Percentiles rank a stretch among this genome's conserved stretches.
Conservation (phyloP, 352 stramenopile species). For the Phytophthora chlamydospora region DNA sequence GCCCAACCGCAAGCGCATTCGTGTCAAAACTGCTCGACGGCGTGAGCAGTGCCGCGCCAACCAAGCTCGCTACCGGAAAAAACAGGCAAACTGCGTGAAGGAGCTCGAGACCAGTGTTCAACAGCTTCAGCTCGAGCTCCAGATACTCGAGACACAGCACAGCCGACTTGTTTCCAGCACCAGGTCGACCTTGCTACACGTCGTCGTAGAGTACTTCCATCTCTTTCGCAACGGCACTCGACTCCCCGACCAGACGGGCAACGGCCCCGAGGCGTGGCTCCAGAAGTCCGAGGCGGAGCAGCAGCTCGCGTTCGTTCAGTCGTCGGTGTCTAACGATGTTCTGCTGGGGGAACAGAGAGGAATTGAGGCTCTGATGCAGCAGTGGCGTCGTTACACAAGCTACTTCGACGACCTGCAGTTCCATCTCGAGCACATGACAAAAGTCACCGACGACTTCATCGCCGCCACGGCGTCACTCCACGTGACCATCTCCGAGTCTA, state of each 20-base stretch:
- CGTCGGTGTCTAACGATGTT: slow-evolving; percentile 28
- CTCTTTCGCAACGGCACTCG: slow-evolving; percentile 24
- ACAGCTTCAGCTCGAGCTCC: slow-evolving; percentile 31
- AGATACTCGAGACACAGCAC: slow-evolving; percentile 23
- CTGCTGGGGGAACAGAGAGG: slow-evolving; percentile 21
- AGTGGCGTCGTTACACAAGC: slow-evolving; percentile 34
- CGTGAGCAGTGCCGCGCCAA: slow-evolving; percentile 57
- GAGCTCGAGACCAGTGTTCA: slow-evolving; percentile 29
- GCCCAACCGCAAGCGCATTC: slow-evolving; percentile 40
- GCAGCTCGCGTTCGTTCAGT: slow-evolving; percentile 35
- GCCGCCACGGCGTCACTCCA: slow-evolving; percentile 7
- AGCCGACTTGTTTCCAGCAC: slow-evolving; percentile 10
- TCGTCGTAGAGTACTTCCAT: slow-evolving; percentile 36
- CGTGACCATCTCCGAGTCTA: slow-evolving; percentile 18
- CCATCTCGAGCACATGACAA: slow-evolving; percentile 28
- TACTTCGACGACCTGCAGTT: slow-evolving; percentile 42
- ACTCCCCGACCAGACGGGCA: neutral
- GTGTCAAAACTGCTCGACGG: slow-evolving; percentile 46
- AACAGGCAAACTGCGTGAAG: slow-evolving; percentile 25
- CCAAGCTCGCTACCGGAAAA: slow-evolving; percentile 54
- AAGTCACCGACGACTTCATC: slow-evolving; percentile 19
- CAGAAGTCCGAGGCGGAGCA: slow-evolving; percentile 27
- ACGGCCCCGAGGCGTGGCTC: slow-evolving; percentile 22
- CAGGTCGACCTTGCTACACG: slow-evolving; percentile 7
- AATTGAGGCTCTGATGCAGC: slow-evolving; percentile 16